Percentiles rank a stretch among this genome's conserved stretches.
Conservation (phyloP, 2,329 filamentous ascomycete species). For the Apiospora sp. region DNA sequence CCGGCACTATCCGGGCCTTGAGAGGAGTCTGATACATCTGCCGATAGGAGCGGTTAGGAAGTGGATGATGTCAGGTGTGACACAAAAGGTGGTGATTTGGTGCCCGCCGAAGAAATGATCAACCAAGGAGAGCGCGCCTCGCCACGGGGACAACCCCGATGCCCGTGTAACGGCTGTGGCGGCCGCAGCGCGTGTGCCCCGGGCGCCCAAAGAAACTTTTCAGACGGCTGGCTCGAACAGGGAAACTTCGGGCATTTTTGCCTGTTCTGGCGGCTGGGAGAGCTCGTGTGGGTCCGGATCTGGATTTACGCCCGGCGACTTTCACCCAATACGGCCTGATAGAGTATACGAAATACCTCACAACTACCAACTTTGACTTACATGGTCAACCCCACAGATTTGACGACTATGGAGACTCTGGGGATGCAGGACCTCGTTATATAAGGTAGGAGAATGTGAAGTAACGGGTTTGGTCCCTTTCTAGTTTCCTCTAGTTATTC, state of each 20-base stretch:
- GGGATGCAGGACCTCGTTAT: background rate
- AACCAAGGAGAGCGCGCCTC: background rate
- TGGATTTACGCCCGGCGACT: constrained; percentile 39
- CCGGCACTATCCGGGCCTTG: background rate
- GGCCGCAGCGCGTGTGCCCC: background rate
- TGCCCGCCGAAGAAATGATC: background rate
- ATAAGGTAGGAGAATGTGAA: background rate
- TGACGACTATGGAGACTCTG: background rate
- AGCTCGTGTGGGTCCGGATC: constrained; percentile 25
- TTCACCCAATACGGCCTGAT: constrained; percentile 33
- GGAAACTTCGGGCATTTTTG: constrained; percentile 26
- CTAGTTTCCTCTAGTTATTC: background rate
- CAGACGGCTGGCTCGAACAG: constrained; percentile 6
- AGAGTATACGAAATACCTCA: constrained; percentile 2
- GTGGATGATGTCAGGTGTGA: background rate
- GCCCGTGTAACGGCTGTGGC: background rate
- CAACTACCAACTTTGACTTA: background rate
- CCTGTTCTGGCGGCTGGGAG: constrained; percentile 16
- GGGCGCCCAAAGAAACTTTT: background rate
- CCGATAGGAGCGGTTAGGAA: background rate
- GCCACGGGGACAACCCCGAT: background rate
- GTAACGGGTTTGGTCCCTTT: background rate
- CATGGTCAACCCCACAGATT: background rate
- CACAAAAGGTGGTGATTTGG: background rate
- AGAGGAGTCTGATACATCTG: background rate